Evolutionary conservation across 805 yeast genomes (phyloP).

Genomic region (Lipomyces kockii): DNA sequence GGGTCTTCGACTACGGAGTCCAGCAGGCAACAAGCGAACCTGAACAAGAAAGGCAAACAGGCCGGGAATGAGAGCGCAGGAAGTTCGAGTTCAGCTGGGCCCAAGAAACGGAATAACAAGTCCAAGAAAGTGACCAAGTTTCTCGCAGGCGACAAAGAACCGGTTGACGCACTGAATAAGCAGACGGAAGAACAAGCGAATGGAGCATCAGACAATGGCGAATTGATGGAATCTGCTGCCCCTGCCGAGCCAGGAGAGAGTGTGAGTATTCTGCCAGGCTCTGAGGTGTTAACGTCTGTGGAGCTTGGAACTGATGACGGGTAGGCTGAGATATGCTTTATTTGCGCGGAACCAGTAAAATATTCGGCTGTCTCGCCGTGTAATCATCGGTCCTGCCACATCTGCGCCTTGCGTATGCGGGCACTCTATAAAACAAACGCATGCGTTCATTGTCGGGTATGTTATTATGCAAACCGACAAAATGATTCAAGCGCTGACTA

Average conservation of each 20-base stretch:
- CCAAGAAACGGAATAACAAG: neutral
- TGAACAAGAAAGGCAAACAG: neutral
- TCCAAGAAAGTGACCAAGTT: conserved; percentile 20
- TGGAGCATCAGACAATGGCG: conserved; percentile 8
- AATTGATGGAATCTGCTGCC: conserved; percentile 26
- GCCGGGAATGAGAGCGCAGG: neutral
- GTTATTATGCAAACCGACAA: conserved; percentile 11
- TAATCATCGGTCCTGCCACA: conserved; percentile 81
- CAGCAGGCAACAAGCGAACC: neutral
- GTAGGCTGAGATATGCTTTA: conserved; percentile 60
- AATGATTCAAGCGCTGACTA: neutral
- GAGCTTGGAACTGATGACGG: neutral
- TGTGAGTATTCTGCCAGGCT: conserved; percentile 13
- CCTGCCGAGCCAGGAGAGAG: conserved; percentile 27
- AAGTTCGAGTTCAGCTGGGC: conserved; percentile 1
- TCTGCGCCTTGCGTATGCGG: conserved; percentile 80
- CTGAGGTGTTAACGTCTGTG: neutral
- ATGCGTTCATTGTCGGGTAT: conserved; percentile 79
- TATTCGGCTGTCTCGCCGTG: conserved; percentile 79
- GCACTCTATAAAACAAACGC: conserved; percentile 72
- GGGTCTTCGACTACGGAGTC: neutral
- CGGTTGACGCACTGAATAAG: conserved; percentile 16
- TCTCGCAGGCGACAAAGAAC: conserved; percentile 28
- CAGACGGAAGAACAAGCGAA: neutral
- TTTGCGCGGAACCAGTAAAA: conserved; percentile 77